Base-by-base conservation (phyloP, 1,284 basidiomycete genomes). In the Malassezia cuniculi region DNA sequence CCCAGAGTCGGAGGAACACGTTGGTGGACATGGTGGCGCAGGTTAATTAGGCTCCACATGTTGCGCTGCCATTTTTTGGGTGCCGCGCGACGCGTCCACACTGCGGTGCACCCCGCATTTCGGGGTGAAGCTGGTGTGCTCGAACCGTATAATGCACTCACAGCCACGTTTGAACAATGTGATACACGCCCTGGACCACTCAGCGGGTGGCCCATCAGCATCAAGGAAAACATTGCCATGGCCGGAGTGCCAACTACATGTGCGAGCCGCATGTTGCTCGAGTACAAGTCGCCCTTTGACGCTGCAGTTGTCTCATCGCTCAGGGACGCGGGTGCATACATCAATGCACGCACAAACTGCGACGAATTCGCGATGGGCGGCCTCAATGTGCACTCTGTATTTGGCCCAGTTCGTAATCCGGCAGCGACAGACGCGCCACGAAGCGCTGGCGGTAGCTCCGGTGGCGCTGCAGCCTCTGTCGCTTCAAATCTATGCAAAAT, bases 361-460 rank as follows among this genome's bases (percentile, higher is more conserved):
- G 90, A 97, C 65, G 90, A 95, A 68, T 97, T 97, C 69, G 89
- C 89, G 0, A 97, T 97, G 90, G 90, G 90, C 17, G 37, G 30
- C 11, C 26, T 45, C 1, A 66, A 64, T 35, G 35, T 47, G 15
- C 52, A 64, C 36, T 55, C 60, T 1, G 20, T 50, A 5, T 45
- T 52, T 25, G 63, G 63, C 3, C 46, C 55, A 0, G 60, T 63
- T 17, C 41, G 46, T 8, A 62, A 62, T 34, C 59, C 61, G 2
- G 54, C 50, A 12, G 14, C 16, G 9, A 19, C 2, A 6, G 11
- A 21, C 9, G 25, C 27, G 7, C 32, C 27, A n/a, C 28, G 40
- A 9, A 30, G 33, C n/a, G 6, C 87, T 3, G 64, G 64, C 11
- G 69, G 66, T 49, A 68, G 52, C 48, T 69, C 59, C 39, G 69